phyloP scores from a whole-genome alignment of 768 basidiomycete genomes.

The Sutorius australiensis region DNA sequence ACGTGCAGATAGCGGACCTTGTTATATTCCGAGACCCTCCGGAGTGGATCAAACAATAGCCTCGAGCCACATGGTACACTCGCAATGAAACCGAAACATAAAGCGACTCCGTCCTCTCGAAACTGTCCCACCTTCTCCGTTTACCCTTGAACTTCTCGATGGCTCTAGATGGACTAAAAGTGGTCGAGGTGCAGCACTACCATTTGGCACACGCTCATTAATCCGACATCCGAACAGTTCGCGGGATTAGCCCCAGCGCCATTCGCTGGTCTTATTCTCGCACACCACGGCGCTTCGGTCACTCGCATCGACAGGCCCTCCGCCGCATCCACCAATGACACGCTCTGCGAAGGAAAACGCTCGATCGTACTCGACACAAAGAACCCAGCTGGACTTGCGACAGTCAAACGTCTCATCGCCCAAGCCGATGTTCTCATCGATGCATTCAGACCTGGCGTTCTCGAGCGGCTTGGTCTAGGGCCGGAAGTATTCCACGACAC shows the following conservation, averaged over 20 bases:
- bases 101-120: background rate
- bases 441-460: conserved; percentile 78
- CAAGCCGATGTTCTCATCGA: conserved; percentile 80
- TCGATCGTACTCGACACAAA: conserved; percentile 73
- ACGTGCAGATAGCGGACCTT: no score
- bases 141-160: conserved; percentile 23
- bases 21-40: background rate
- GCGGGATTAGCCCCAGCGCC: conserved; percentile 81
- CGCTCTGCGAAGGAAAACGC: conserved; percentile 69
- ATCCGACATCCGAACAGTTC: conserved; percentile 43
- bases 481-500: conserved; percentile 67
- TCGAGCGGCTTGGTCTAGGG: conserved; percentile 73
- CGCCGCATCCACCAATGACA: conserved; percentile 38
- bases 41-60: background rate
- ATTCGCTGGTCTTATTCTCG: conserved; percentile 71
- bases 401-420: conserved; percentile 54
- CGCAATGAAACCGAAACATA: conserved; percentile 14
- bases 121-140: background rate
- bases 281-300: conserved; percentile 77
- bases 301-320: conserved; percentile 68
- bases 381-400: conserved; percentile 48
- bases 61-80: background rate
- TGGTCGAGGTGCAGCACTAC: conserved; percentile 40
- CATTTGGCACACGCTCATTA: background rate
- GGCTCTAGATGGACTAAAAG: conserved; percentile 48